Percentiles rank a stretch among this genome's conserved stretches.
These are phyloP conservation scores for Podospora appendiculata DNA, from an alignment of 495 filamentous ascomycete species.

Conservation along the genomic window DNA sequence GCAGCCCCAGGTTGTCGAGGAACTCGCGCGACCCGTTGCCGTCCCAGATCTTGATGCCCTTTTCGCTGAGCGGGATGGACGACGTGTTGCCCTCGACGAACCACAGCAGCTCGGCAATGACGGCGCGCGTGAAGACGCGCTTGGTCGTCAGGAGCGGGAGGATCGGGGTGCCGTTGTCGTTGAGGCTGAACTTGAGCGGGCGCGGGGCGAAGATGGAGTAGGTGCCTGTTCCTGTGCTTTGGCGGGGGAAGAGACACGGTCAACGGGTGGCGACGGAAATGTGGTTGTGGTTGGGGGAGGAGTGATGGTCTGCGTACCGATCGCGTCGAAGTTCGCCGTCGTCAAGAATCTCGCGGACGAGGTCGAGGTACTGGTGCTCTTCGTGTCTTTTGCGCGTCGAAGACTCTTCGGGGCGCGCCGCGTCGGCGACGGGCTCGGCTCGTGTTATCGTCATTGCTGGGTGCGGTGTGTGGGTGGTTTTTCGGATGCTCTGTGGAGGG, in stretches of 20 bases:
- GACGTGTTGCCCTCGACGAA: conserved; percentile 83
- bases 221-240: conserved; percentile 93
- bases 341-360: conserved; percentile 22
- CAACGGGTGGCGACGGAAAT: not conserved
- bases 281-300: not conserved
- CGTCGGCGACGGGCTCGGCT: not conserved
- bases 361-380: conserved; percentile 25
- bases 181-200: conserved; percentile 79
- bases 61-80: conserved; percentile 59
- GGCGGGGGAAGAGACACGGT: not conserved
- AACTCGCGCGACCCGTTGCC: conserved; percentile 86
- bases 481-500: no score
- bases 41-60: conserved; percentile 95
- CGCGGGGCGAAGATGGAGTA: conserved; percentile 79
- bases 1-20: conserved; percentile 76
- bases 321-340: conserved; percentile 22
- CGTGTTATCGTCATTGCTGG: not conserved
- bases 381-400: conserved; percentile 5
- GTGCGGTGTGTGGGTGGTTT: not conserved
- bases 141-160: conserved; percentile 94
- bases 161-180: conserved; percentile 49
- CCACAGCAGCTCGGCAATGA: conserved; percentile 93
- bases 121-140: conserved; percentile 86
- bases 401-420: not conserved
- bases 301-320: conserved; percentile 7